Evolutionary conservation across 176 grass and related monocot species (phyloP), one percentile per base, ranked within the genome.

Genomic region (Musa troglodytarum): DNA sequence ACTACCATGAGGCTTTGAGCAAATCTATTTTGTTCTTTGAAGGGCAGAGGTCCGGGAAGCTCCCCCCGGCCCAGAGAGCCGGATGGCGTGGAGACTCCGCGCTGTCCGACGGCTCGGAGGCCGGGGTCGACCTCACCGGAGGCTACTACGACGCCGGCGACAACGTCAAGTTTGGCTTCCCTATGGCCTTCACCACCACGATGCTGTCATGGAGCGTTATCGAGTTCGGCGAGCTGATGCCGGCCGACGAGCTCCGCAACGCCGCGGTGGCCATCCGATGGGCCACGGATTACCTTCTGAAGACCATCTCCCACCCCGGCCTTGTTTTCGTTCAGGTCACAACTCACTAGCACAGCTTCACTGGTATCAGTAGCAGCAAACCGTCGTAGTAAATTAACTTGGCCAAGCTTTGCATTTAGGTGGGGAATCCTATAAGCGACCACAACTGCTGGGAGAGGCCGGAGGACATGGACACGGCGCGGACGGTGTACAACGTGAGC

Each of bases 81-180:
- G 58, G 70, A 11, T 90, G 93, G 93, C 85, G 93, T 17, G 81
- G 93, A 2, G 83, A 96, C 80, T 92, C 93, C 17, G 92, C 82
- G 6, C n/a, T 79, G 75, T 81, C 70, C 7, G 93, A 92, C 62
- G 89, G 93, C 55, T 66, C 11, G 6, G 77, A 73, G n/a, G 93
- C 83, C 2, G 89, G 93, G 49, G 80, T 81, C 23, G 93, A 96
- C 79, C 89, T 92, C 11, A 77, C 82, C 59, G 90, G 90, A 23
- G 93, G 93, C 6, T 97, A 97, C 74, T 97, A 97, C 63, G 93
- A 97, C 77, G 90, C 93, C 4, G 93, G 93, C 1, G 93, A 97
- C 73, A 97, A 97, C 75, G 87, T 97, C 74, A 97, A 97, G 78
- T 97, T 97, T 82, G 87, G 87, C 1, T 97, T 97, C 78, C 93